Conservation (phyloP, 1,284 basidiomycete genomes). For the Cystobasidiaceae sp. region DNA sequence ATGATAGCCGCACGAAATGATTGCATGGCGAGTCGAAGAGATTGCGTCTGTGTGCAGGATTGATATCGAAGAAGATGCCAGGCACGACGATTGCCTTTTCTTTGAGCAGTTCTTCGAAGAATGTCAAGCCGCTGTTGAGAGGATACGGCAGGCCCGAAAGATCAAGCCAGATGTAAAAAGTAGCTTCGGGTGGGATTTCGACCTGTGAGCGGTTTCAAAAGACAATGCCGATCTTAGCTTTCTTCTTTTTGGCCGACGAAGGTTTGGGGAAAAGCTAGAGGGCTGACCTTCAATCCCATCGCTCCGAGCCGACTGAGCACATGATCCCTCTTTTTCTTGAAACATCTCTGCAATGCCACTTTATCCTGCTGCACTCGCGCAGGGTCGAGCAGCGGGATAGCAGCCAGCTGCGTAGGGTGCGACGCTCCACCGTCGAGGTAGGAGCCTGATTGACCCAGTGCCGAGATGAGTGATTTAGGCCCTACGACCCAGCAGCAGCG, state of each 20-base stretch:
- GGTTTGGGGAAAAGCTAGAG: not conserved
- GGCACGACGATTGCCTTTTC: constrained; percentile 85
- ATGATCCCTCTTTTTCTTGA: constrained; percentile 84
- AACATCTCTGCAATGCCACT: constrained; percentile 57
- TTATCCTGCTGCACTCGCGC: constrained; percentile 65
- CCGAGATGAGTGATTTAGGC: constrained; percentile 78
- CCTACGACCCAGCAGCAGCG: constrained; percentile 94
- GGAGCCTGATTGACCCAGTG: constrained; percentile 72
- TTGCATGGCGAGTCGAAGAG: constrained; percentile 87
- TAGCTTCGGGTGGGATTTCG: constrained; percentile 60
- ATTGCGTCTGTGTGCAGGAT: constrained; percentile 60
- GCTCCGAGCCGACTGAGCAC: constrained; percentile 73
- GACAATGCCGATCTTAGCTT: no score
- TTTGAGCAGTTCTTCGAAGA: constrained; percentile 91
- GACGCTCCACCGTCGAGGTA: constrained; percentile 43
- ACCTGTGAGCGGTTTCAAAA: constrained; percentile 12
- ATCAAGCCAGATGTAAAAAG: constrained; percentile 89
- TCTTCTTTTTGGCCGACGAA: no score
- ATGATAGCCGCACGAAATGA: constrained; percentile 70
- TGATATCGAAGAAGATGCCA: constrained; percentile 73
- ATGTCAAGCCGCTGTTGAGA: constrained; percentile 80
- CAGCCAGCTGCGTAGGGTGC: constrained; percentile 65
- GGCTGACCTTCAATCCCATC: constrained; percentile 67
- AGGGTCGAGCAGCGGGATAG: constrained; percentile 68
- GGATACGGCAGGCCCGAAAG: constrained; percentile 69